Base-by-base conservation (phyloP, 2,329 filamentous ascomycete species). In the Botrytis deweyae region DNA sequence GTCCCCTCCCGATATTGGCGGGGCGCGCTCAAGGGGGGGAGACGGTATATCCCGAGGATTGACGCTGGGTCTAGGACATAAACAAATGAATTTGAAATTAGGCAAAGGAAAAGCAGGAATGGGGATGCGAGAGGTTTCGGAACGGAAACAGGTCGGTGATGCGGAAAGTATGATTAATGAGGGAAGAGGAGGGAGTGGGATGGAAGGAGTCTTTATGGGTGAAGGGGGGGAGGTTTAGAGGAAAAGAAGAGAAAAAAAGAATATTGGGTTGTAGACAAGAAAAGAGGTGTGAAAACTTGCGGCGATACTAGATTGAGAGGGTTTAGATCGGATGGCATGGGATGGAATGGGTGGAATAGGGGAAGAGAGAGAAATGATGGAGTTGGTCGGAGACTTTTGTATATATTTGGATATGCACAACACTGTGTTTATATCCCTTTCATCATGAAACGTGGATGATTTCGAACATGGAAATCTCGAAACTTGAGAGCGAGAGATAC, bases 131-230 rank as follows among this genome's bases (percentile, higher is more conserved):
- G 95, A 97, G 84, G 87, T 98, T 74, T 93, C 92, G 74, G 93
- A 95, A 84, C 88, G 95, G 77, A 92, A 93, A 83, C 95, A 98
- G 84, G 95, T 97, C 73, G 95, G 94, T 76, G 95, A 98, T 84
- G 91, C 91, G 73, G 93, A 93, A 84, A 90, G 89, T 81, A 87
- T 94, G 85, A 87, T 95, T 79, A 90, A 92, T 79, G 84, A 81
- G 70, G 81, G 80, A 4, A 73, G 69, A 58, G 76, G 77, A 29
- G 75, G 77, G 29, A 76, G 76, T 67, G 79, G 80, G 10, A 77
- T 77, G 55, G 74, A 80, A 68, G 80, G 81, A 10, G 77, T 82
- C n/a, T 82, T 82, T 76, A 77, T 75, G 65, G 80, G 80, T 12
- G 75, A 79, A 20, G 79, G 79, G 22, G 80, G 80, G 12, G 78